These are phyloP conservation scores for Verticillium klebahnii DNA, from an alignment of 2,329 filamentous ascomycete species.

Conservation along the genomic window DNA sequence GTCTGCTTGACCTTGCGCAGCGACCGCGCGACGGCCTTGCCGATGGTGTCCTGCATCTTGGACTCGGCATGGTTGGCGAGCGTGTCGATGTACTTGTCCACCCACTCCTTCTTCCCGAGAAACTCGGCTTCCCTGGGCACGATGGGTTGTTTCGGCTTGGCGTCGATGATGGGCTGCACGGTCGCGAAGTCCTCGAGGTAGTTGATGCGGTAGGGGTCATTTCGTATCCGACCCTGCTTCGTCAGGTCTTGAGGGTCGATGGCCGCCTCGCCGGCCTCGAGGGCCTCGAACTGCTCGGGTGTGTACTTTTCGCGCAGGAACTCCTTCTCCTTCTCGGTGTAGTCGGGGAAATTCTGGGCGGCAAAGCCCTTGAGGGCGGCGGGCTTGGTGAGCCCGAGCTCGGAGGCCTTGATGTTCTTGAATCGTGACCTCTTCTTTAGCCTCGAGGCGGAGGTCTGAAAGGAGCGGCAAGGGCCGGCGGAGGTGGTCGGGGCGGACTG, in stretches of 20 bases:
- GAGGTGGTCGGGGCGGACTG: constrained; percentile 24
- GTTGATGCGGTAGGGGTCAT: constrained; percentile 65
- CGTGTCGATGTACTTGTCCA: constrained; percentile 49
- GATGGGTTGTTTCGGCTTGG: constrained; percentile 46
- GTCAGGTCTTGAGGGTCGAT: constrained; percentile 72
- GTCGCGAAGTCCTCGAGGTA: constrained; percentile 82
- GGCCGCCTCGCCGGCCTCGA: constrained; percentile 74
- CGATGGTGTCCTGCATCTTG: constrained; percentile 37
- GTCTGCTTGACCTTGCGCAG: constrained; percentile 36
- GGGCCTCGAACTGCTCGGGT: constrained; percentile 72
- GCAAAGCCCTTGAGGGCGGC: constrained; percentile 37
- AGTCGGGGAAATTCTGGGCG: constrained; percentile 52
- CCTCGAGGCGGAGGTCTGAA: constrained; percentile 48
- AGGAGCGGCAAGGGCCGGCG: constrained; percentile 31
- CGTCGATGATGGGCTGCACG: constrained; percentile 74
- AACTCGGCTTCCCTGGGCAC: constrained; percentile 50
- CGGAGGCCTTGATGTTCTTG: constrained; percentile 45
- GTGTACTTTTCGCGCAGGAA: constrained; percentile 66
- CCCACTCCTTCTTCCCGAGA: constrained; percentile 58
- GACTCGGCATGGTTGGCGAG: constrained; percentile 37
- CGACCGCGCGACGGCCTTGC: constrained; percentile 34
- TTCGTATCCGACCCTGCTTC: constrained; percentile 65
- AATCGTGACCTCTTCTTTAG: constrained; percentile 45
- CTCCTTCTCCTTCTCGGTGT: constrained; percentile 62
- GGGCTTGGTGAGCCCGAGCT: constrained; percentile 45